Evolutionary conservation across 1,284 basidiomycete genomes (phyloP).

Genomic region (Trametes hirsuta): DNA sequence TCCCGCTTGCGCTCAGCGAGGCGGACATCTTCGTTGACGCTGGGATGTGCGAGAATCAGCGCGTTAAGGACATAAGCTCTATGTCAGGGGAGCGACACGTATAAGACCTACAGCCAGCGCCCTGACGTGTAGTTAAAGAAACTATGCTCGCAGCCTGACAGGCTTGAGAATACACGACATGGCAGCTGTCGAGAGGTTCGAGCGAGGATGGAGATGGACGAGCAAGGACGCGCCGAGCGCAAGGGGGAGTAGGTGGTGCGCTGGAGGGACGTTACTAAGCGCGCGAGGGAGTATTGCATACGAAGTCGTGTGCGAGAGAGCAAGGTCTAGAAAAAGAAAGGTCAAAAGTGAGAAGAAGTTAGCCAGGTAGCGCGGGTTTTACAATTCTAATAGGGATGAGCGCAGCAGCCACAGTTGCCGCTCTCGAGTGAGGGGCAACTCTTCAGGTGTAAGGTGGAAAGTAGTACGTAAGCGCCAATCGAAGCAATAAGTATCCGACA

Average conservation of each 20-base stretch:
- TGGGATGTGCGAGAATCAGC: constrained; percentile 33
- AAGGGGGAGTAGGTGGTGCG: neutral
- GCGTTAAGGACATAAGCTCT: constrained; percentile 23
- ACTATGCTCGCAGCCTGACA: constrained; percentile 34
- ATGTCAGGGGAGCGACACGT: constrained; percentile 28
- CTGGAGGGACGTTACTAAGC: neutral
- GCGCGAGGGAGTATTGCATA: neutral
- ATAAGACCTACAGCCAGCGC: constrained; percentile 45
- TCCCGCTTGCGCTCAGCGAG: constrained; percentile 44
- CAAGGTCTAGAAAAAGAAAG: neutral
- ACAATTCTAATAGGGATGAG: too few species aligned
- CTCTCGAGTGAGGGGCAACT: too few species aligned
- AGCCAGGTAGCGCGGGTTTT: neutral
- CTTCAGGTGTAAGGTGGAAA: too few species aligned
- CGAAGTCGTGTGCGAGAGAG: neutral
- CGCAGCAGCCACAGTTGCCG: too few species aligned
- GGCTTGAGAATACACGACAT: constrained; percentile 40
- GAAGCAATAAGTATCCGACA: too few species aligned
- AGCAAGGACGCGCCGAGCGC: neutral
- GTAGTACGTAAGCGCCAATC: too few species aligned
- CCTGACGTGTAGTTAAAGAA: constrained; percentile 49
- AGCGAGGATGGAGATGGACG: neutral
- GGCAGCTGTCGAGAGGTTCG: constrained; percentile 31
- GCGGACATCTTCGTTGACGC: constrained; percentile 48
- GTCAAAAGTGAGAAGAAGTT: neutral